These are phyloP conservation scores for Fusarium pseudocircinatum DNA, from an alignment of 2,329 filamentous ascomycete genomes.

Conservation along the genomic window DNA sequence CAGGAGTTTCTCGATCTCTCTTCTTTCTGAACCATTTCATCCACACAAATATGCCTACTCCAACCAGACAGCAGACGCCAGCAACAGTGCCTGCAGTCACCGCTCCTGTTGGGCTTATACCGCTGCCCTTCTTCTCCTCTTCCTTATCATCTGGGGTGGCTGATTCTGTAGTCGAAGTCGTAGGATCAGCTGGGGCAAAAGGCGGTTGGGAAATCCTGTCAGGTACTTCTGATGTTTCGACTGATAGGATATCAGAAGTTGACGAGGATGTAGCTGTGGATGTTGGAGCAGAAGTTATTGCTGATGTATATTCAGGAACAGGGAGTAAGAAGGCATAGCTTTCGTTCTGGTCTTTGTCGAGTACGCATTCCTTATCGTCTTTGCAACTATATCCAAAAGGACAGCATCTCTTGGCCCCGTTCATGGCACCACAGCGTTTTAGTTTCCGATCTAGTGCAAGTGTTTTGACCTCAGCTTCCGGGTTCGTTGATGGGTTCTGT, in stretches of 20 bases:
- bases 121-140: slow-evolving; percentile 6
- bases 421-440: slow-evolving; percentile 28
- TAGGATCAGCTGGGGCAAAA: slow-evolving; percentile 1
- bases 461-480: slow-evolving; percentile 34
- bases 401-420: slow-evolving; percentile 33
- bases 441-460: slow-evolving; percentile 30
- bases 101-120: slow-evolving; percentile 30
- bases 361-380: slow-evolving; percentile 27
- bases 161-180: slow-evolving; percentile 16
- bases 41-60: slow-evolving; percentile 40
- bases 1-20: neutral
- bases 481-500: slow-evolving; percentile 31
- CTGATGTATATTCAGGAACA: slow-evolving; percentile 20
- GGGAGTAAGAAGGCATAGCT: slow-evolving; percentile 35
- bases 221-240: slow-evolving; percentile 35
- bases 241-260: slow-evolving; percentile 18
- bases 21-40: slow-evolving; percentile 41
- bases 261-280: slow-evolving; percentile 6
- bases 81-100: slow-evolving; percentile 39
- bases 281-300: neutral
- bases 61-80: slow-evolving; percentile 36
- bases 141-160: slow-evolving; percentile 7
- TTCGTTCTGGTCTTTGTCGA: slow-evolving; percentile 34
- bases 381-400: slow-evolving; percentile 42
- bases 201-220: slow-evolving; percentile 13